Percentiles rank a stretch among this genome's conserved stretches.
These are phyloP conservation scores for Skeletonema tropicum DNA, from an alignment of 108 stramenopile genomes.

Conservation along the genomic window DNA sequence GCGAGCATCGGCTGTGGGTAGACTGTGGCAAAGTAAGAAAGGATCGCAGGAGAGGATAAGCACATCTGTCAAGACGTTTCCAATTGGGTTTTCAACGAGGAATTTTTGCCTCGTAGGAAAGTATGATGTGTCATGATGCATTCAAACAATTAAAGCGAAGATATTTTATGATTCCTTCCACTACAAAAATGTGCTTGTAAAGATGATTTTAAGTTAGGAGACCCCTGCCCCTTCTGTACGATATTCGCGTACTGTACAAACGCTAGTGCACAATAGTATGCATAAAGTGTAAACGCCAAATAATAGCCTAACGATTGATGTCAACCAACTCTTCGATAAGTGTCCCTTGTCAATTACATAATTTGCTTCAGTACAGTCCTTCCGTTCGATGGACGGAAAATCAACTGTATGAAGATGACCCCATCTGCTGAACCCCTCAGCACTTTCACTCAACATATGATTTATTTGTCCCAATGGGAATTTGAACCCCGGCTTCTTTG, in stretches of 20 bases:
- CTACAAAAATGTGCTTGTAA: neutral
- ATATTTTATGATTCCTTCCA: neutral
- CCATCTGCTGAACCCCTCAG: neutral
- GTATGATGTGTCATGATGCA: constrained; percentile 6
- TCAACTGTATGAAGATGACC: neutral
- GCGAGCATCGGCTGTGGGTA: constrained; percentile 53
- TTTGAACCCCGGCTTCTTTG: constrained; percentile 36
- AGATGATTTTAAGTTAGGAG: constrained; percentile 21
- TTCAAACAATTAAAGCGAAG: neutral
- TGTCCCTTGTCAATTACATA: neutral
- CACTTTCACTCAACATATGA: neutral
- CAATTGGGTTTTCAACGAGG: constrained; percentile 68
- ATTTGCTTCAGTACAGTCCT: neutral
- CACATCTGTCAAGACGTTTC: constrained; percentile 59
- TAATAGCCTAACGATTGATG: neutral
- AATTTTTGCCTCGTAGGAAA: constrained; percentile 73
- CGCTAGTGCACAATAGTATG: constrained; percentile 1
- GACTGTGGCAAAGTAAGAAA: constrained; percentile 17
- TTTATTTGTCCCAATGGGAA: constrained; percentile 54
- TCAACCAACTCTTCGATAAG: neutral
- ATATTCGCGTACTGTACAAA: constrained; percentile 1
- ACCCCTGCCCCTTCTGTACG: neutral
- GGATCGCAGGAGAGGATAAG: constrained; percentile 4
- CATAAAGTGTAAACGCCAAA: neutral
- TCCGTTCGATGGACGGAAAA: neutral